Conservation (phyloP, 75 land plant genomes). For the Cupressus sempervirens region DNA sequence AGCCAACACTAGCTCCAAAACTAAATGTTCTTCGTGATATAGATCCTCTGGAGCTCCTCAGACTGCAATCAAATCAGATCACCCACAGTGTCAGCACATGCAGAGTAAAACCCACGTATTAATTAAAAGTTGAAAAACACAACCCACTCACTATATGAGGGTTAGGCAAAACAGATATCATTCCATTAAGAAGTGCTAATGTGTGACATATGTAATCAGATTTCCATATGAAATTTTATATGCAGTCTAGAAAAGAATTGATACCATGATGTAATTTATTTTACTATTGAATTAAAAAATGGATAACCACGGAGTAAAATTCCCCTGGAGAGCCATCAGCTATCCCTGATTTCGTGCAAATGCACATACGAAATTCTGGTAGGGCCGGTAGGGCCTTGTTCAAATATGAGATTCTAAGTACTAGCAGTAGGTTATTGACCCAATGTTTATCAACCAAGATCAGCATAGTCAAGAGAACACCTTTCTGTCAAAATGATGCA, state of each 20-base stretch:
- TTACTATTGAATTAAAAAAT: no score
- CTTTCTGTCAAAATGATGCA: neutral
- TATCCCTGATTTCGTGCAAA: neutral
- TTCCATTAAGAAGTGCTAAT: neutral
- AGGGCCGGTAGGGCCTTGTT: neutral
- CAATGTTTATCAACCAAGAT: neutral
- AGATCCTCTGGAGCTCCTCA: constrained; percentile 48
- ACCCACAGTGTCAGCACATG: neutral
- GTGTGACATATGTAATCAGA: neutral
- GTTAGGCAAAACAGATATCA: neutral
- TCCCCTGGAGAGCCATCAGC: no score
- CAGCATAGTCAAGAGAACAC: neutral
- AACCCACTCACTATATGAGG: neutral
- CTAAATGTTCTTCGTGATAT: constrained; percentile 44
- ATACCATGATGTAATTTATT: neutral
- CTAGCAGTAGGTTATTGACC: neutral
- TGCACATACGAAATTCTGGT: neutral
- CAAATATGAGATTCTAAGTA: neutral
- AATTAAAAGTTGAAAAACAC: neutral
- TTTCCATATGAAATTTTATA: neutral
- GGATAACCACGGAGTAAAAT: no score
- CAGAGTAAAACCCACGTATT: neutral
- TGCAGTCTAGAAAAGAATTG: neutral
- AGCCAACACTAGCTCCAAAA: constrained; percentile 58
- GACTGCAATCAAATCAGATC: neutral